phyloP scores from a whole-genome alignment of 2,329 filamentous ascomycete species.

The Hypoxylon sp. region DNA sequence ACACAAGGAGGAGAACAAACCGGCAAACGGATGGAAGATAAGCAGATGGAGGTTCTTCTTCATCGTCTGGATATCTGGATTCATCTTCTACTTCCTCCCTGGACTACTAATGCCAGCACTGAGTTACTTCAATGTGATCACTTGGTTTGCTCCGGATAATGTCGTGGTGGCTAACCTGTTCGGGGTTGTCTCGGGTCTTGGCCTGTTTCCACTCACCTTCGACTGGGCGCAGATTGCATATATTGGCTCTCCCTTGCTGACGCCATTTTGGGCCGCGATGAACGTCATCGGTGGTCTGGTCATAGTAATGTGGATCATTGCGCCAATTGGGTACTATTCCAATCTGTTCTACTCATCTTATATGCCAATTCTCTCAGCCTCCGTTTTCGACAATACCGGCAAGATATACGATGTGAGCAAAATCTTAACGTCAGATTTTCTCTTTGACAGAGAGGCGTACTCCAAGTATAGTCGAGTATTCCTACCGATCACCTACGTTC shows the following conservation, averaged over 20 bases:
- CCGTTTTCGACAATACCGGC: constrained; percentile 89
- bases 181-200: constrained; percentile 86
- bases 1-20: constrained; percentile 86
- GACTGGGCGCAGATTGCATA: constrained; percentile 94
- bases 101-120: constrained; percentile 86
- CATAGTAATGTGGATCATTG: constrained; percentile 87
- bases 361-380: constrained; percentile 87
- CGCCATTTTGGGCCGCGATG: constrained; percentile 88
- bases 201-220: constrained; percentile 87
- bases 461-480: constrained; percentile 87
- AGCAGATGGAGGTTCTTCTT: constrained; percentile 89
- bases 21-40: constrained; percentile 85
- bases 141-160: constrained; percentile 89
- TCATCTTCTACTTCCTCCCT: constrained; percentile 87
- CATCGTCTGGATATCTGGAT: constrained; percentile 77
- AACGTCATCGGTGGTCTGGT: constrained; percentile 87
- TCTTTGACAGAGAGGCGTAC: constrained; percentile 84
- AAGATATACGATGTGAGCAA: constrained; percentile 84
- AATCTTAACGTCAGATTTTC: constrained; percentile 82
- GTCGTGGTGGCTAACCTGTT: constrained; percentile 91
- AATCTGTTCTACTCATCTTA: constrained; percentile 87
- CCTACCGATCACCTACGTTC: constrained; percentile 86
- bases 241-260: constrained; percentile 86
- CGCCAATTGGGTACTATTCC: constrained; percentile 84
- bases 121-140: constrained; percentile 90